These are phyloP conservation scores for Escallonia rubra DNA, from an alignment of 129 eudicot genomes.

Conservation along the genomic window DNA sequence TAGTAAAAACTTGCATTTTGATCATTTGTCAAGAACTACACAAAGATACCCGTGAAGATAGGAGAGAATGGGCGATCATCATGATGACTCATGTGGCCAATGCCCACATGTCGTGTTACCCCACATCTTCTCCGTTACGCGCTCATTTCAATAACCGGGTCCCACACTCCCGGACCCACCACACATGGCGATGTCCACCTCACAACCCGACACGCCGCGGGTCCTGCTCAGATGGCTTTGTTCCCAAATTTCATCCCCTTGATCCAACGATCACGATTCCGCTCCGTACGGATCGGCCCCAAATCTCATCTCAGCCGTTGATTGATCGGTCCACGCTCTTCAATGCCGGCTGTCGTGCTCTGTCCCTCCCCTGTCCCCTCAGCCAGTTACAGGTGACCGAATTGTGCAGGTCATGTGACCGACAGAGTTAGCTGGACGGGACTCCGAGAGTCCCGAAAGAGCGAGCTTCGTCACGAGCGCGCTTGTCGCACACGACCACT, in stretches of 20 bases:
- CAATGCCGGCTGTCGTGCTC: slow-evolving; percentile 26
- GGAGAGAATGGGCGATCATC: not conserved
- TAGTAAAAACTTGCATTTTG: no score
- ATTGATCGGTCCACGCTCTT: slow-evolving; percentile 36
- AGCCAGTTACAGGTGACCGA: slow-evolving; percentile 16
- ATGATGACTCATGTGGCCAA: not conserved
- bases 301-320: slow-evolving; percentile 42
- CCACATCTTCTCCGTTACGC: not conserved
- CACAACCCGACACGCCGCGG: slow-evolving; percentile 12
- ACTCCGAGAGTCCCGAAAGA: slow-evolving; percentile 25
- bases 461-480: slow-evolving; percentile 9
- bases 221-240: slow-evolving; percentile 14
- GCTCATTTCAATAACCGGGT: not conserved
- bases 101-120: not conserved
- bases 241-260: not conserved
- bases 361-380: slow-evolving; percentile 50
- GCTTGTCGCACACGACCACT: slow-evolving; percentile 17
- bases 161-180: not conserved
- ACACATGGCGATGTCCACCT: slow-evolving; percentile 11
- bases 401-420: slow-evolving; percentile 26
- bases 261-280: slow-evolving; percentile 24
- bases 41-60: not conserved
- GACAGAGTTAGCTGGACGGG: slow-evolving; percentile 34
- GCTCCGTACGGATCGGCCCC: not conserved
- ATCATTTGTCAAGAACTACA: no score